A percentile compares a stretch with the other conserved stretches of the same genome.
Evolutionary conservation across 129 eudicot genomes (phyloP).

Genomic region (Flaveria brownii): DNA sequence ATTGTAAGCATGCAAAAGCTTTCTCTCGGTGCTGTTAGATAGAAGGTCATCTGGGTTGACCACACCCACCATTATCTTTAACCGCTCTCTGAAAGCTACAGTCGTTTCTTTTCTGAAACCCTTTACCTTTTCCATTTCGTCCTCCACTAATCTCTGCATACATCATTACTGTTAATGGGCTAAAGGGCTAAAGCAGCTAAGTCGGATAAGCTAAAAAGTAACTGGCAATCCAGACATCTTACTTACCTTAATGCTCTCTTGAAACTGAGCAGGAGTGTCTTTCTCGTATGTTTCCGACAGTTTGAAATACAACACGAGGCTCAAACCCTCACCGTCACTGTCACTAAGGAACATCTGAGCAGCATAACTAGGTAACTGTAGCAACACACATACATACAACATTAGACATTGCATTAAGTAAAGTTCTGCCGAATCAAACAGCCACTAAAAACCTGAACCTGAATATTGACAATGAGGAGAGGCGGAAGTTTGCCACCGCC

Average conservation of each 20-base stretch:
- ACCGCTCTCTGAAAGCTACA: conserved; percentile 73
- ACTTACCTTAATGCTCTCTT: conserved; percentile 71
- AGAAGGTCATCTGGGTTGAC: conserved; percentile 86
- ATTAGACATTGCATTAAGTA: conserved; percentile 7
- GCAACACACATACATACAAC: conserved; percentile 4
- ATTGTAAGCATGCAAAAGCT: conserved; percentile 80
- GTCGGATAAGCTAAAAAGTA: neutral
- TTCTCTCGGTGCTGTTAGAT: conserved; percentile 72
- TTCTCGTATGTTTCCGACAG: conserved; percentile 59
- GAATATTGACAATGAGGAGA: conserved; percentile 82
- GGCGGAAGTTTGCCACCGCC: conserved; percentile 58
- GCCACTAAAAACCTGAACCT: conserved; percentile 41
- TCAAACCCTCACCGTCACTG: conserved; percentile 84
- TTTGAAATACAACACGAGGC: conserved; percentile 82
- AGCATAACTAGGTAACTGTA: conserved; percentile 83
- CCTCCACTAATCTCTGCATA: conserved; percentile 64
- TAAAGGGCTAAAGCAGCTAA: neutral
- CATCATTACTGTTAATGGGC: neutral
- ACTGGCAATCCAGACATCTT: neutral
- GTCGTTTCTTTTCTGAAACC: conserved; percentile 67
- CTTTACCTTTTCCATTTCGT: conserved; percentile 67
- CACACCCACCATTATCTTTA: conserved; percentile 86
- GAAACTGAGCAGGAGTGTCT: conserved; percentile 55
- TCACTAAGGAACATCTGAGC: conserved; percentile 84
- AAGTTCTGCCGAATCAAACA: neutral